phyloP scores from a whole-genome alignment of 768 basidiomycete species.

The Tricholoma sp. region DNA sequence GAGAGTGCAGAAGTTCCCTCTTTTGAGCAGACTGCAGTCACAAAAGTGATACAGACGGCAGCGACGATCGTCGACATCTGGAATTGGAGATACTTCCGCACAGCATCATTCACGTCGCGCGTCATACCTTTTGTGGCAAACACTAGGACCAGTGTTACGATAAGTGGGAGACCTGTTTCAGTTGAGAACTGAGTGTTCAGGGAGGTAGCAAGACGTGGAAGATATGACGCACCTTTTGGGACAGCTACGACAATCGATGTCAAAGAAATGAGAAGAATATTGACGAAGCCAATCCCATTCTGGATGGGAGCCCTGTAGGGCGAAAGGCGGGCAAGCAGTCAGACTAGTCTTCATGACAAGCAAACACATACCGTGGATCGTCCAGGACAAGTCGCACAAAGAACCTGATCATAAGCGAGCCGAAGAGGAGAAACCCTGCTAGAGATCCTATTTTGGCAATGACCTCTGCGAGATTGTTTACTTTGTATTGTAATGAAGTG shows the following conservation, averaged over 20 bases:
- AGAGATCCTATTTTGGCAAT: conserved; percentile 88
- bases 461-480: conserved; percentile 90
- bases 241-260: conserved; percentile 60
- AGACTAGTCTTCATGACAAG: not conserved
- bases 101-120: conserved; percentile 93
- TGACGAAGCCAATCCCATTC: conserved; percentile 87
- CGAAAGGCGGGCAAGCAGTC: not conserved
- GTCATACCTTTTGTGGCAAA: conserved; percentile 99
- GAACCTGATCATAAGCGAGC: conserved; percentile 86
- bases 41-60: conserved; percentile 90
- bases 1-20: conserved; percentile 51
- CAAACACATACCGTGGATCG: conserved; percentile 45
- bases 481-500: conserved; percentile 90
- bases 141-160: conserved; percentile 92
- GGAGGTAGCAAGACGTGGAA: not conserved
- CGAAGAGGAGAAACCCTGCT: conserved; percentile 80
- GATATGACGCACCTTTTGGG: conserved; percentile 33
- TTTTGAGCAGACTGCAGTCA: conserved; percentile 78
- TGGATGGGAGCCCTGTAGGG: conserved; percentile 56
- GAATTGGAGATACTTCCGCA: conserved; percentile 97
- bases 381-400: conserved; percentile 78
- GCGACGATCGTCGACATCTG: conserved; percentile 93
- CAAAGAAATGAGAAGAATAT: conserved; percentile 92
- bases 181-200: not conserved
- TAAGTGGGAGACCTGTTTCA: conserved; percentile 76